These are phyloP conservation scores for Amaranthus palmeri DNA, from an alignment of 148 eudicot genomes.

Conservation along the genomic window DNA sequence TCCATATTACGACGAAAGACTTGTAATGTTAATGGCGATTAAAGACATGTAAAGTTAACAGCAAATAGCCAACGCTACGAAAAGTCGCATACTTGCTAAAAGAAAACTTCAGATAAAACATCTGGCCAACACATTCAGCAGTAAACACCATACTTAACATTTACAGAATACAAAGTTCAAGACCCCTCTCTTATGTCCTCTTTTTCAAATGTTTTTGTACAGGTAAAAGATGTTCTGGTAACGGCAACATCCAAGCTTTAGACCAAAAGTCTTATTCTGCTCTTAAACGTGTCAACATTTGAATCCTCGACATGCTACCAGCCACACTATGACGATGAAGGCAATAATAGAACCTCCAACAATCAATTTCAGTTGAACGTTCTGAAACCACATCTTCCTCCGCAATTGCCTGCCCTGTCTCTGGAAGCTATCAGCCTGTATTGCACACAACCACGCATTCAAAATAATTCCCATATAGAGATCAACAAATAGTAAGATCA, in stretches of 20 bases:
- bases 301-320: conserved; percentile 63
- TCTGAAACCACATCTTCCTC: conserved; percentile 93
- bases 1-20: no score
- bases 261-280: conserved; percentile 2
- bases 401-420: conserved; percentile 93
- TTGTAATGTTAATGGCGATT: no score
- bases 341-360: conserved; percentile 55
- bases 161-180: conserved; percentile 16
- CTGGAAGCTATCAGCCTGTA: conserved; percentile 92
- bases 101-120: background rate
- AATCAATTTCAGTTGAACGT: conserved; percentile 73
- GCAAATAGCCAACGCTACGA: no score
- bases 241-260: conserved; percentile 1
- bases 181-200: background rate
- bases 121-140: conserved; percentile 6
- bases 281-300: conserved; percentile 40
- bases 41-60: no score
- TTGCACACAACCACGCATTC: background rate
- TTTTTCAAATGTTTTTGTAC: conserved; percentile 18
- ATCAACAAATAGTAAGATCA: background rate
- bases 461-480: background rate
- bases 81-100: background rate
- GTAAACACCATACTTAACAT: conserved; percentile 15
- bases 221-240: conserved; percentile 10
- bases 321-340: conserved; percentile 67